Conservation (phyloP, 257 asterid genomes). For the Linaria vulgaris region DNA sequence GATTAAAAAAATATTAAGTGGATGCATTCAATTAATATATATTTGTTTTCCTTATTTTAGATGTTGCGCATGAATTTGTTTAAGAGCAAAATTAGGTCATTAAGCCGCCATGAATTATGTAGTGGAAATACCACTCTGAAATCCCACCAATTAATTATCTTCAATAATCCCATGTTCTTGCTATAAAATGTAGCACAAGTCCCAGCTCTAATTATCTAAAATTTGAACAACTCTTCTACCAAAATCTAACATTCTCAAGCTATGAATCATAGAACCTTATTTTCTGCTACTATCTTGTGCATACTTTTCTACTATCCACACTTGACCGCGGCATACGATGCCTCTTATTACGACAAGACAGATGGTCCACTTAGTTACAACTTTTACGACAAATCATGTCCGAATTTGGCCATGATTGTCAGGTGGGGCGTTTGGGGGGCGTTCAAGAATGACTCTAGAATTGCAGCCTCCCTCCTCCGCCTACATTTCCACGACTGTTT, state of each 20-base stretch:
- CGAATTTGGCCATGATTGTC: constrained; percentile 44
- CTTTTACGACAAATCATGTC: constrained; percentile 64
- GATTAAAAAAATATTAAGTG: no score
- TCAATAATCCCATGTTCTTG: constrained; percentile 3
- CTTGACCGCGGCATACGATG: constrained; percentile 30
- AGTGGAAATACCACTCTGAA: constrained; percentile 65
- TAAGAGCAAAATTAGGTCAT: constrained; percentile 28
- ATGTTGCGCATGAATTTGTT: constrained; percentile 19
- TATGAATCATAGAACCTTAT: constrained; percentile 37
- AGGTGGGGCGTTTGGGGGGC: constrained; percentile 63
- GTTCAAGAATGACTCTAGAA: constrained; percentile 48
- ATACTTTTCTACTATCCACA: constrained; percentile 15
- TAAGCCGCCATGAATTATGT: constrained; percentile 32
- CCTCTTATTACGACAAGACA: constrained; percentile 28
- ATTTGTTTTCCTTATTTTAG: constrained; percentile 22
- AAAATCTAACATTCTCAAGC: not conserved
- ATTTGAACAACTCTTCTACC: not conserved
- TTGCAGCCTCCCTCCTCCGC: constrained; percentile 74
- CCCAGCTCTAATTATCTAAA: constrained; percentile 20
- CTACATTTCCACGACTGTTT: constrained; percentile 77
- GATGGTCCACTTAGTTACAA: constrained; percentile 36
- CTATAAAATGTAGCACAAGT: constrained; percentile 42
- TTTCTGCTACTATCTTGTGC: constrained; percentile 20
- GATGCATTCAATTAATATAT: no score
- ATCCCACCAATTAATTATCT: constrained; percentile 33